A percentile compares a stretch with the other conserved stretches of the same genome.
Evolutionary conservation across 352 stramenopile genomes (phyloP).

Genomic region (Globisporangium camurandrum): DNA sequence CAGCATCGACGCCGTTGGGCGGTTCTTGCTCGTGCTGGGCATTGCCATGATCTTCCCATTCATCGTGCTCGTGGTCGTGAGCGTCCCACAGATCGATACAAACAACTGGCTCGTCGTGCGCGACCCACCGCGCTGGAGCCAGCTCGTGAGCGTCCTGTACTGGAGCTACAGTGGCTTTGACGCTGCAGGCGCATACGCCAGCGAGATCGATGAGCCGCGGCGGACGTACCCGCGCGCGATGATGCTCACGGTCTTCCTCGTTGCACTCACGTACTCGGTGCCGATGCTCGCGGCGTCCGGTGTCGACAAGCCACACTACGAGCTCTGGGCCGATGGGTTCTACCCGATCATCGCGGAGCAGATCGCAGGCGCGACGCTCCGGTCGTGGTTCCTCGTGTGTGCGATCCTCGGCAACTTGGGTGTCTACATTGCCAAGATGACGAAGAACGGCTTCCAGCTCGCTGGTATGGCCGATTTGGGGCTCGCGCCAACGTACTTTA

Average conservation of each 20-base stretch:
- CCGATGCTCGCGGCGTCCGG: conserved; percentile 62
- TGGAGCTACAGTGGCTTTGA: conserved; percentile 84
- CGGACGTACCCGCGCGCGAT: conserved; percentile 70
- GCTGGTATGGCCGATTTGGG: conserved; percentile 75
- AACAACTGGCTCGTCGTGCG: conserved; percentile 62
- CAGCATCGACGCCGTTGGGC: conserved; percentile 63
- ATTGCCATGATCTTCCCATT: conserved; percentile 65
- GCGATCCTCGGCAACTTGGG: conserved; percentile 72
- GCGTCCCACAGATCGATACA: conserved; percentile 48
- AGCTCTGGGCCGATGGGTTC: conserved; percentile 63
- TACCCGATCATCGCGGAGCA: conserved; percentile 64
- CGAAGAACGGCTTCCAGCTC: conserved; percentile 74
- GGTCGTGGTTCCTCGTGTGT: conserved; percentile 71
- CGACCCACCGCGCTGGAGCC: conserved; percentile 42
- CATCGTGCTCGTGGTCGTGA: conserved; percentile 35
- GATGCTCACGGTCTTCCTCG: conserved; percentile 64
- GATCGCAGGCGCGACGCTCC: conserved; percentile 56
- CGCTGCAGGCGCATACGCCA: conserved; percentile 54
- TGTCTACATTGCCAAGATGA: conserved; percentile 76
- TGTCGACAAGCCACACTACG: conserved; percentile 64
- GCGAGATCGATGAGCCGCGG: conserved; percentile 60
- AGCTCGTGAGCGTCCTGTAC: conserved; percentile 63
- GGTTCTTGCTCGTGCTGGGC: conserved; percentile 50
- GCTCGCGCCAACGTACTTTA: conserved; percentile 51
- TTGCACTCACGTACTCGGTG: conserved; percentile 68